phyloP scores from a whole-genome alignment of 495 filamentous ascomycete species.

The Ramalina intermedia region DNA sequence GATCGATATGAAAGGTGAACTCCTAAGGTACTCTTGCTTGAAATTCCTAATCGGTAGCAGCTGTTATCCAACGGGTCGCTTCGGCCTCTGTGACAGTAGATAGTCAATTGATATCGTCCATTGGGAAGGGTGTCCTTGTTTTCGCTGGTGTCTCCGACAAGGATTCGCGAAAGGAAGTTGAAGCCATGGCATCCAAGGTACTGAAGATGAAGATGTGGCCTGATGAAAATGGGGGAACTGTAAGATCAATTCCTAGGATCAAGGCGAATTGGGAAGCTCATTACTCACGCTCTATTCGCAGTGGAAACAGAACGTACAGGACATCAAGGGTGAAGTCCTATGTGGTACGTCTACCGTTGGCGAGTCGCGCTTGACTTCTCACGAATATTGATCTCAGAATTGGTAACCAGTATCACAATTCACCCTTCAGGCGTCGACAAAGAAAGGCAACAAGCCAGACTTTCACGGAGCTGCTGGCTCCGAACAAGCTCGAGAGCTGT shows the following conservation, averaged over 20 bases:
- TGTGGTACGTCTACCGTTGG: conserved; percentile 47
- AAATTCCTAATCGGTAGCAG: conserved; percentile 29
- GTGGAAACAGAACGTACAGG: conserved; percentile 82
- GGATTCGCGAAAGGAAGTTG: conserved; percentile 79
- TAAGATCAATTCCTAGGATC: conserved; percentile 19
- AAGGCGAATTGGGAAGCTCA: not conserved
- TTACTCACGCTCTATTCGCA: conserved; percentile 21
- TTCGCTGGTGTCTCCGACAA: conserved; percentile 83
- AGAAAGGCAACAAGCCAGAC: conserved; percentile 88
- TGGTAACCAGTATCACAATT: conserved; percentile 78
- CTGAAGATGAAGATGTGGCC: conserved; percentile 86
- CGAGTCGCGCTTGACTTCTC: not conserved
- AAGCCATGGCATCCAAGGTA: conserved; percentile 69
- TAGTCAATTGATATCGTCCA: conserved; percentile 71
- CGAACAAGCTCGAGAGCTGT: conserved; percentile 63
- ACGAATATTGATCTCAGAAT: not conserved
- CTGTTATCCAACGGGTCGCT: conserved; percentile 85
- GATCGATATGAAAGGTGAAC: conserved; percentile 34
- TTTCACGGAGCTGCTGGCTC: conserved; percentile 80
- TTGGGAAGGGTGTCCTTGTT: conserved; percentile 79
- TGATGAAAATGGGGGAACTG: conserved; percentile 43
- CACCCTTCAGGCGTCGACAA: conserved; percentile 79
- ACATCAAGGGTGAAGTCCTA: conserved; percentile 78
- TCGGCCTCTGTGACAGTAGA: conserved; percentile 99
- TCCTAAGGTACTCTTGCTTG: not conserved